Percentiles rank a stretch among this genome's conserved stretches.
phyloP scores from a whole-genome alignment of 129 eudicot genomes.

The Escallonia rubra region DNA sequence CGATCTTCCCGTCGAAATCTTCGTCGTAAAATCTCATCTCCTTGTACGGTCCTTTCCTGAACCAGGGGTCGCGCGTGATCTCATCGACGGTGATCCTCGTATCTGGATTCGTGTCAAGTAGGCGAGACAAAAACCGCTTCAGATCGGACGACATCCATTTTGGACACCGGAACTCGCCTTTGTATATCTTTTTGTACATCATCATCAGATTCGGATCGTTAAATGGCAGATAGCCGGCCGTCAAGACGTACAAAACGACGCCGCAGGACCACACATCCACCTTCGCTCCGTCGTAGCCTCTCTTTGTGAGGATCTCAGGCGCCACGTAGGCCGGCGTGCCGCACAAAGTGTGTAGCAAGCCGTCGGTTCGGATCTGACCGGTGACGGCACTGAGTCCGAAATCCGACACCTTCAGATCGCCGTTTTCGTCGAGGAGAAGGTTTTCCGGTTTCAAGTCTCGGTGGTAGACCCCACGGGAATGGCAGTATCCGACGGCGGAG shows the following conservation, averaged over 20 bases:
- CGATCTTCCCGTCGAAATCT: constrained; percentile 13
- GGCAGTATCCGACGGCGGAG: constrained; percentile 76
- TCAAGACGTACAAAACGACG: constrained; percentile 57
- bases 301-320: constrained; percentile 64
- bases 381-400: constrained; percentile 68
- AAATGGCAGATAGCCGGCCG: constrained; percentile 70
- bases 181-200: constrained; percentile 69
- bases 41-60: constrained; percentile 40
- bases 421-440: constrained; percentile 62
- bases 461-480: constrained; percentile 67
- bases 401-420: constrained; percentile 65
- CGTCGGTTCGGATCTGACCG: constrained; percentile 48
- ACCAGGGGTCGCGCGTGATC: constrained; percentile 69
- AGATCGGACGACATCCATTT: constrained; percentile 75
- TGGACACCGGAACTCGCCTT: constrained; percentile 63
- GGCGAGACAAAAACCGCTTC: constrained; percentile 41
- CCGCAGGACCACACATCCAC: constrained; percentile 89
- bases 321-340: constrained; percentile 90
- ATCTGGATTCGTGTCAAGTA: constrained; percentile 59
- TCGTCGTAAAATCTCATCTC: constrained; percentile 22
- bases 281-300: constrained; percentile 68
- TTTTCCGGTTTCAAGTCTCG: constrained; percentile 86
- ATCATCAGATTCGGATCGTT: constrained; percentile 70
- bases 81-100: constrained; percentile 57
- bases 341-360: constrained; percentile 63